Evolutionary conservation across 176 grass and related monocot species (phyloP), one percentile per base, ranked within the genome.

Genomic region (Elaeis guineensis): DNA sequence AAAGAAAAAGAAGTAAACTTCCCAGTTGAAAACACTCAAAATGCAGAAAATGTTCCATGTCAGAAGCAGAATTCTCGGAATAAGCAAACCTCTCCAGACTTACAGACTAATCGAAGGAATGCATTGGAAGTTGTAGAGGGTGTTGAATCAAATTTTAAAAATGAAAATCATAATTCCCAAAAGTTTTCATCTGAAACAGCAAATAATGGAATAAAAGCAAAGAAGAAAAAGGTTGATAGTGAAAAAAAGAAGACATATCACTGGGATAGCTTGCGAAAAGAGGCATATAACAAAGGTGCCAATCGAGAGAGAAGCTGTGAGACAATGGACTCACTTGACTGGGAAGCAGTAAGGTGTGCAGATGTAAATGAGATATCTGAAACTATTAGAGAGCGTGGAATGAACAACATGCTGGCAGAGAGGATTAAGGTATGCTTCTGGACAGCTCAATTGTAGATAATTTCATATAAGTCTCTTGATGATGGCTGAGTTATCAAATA

Each of bases 351-450:
- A 71, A 60, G 74, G 62, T 70, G 69, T 72, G 82, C 82, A 60
- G 66, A 85, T 30, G 79, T 89, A 15, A 75, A 55, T 8, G 77
- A 83, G 51, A 65, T 95, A 77, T 83, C 90, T 50, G 70, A 86
- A 11, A 53, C 77, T 49, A 95, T 95, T 56, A 86, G 67, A 81
- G 77, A 86, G 62, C 78, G 86, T 70, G 85, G 90, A 67, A 89
- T 95, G 90, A 86, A 89, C 58, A 95, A 95, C 28, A 72, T 89
- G 86, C 77, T 95, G 66, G 90, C 82, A 64, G 77, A 89, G 50
- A 57, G 90, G 23, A 95, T 95, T 67, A 86, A 89, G 80, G 90
- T 86, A 81, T 60, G 65, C 64, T 25, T 59, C 35, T 2, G 9
- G 11, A 44, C 35, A 44, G 11, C 35, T 44, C 11, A 44, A 44